Evolutionary conservation across 805 yeast species (phyloP).

Genomic region (Tetrapisispora iriomotensis): DNA sequence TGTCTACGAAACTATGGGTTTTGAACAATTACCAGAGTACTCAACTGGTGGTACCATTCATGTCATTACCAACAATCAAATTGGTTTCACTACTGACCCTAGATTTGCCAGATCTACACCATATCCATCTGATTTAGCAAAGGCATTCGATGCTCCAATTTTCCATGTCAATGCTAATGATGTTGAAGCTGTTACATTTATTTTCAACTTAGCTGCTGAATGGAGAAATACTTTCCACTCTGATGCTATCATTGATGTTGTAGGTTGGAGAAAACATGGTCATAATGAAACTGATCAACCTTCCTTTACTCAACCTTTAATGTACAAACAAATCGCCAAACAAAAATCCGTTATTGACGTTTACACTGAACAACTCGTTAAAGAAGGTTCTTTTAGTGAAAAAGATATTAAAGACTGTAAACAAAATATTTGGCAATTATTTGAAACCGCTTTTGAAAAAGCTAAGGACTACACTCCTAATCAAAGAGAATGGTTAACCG

Average conservation of each 20-base stretch:
- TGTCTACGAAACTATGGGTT: conserved; percentile 96
- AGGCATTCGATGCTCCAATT: conserved; percentile 93
- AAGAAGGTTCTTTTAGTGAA: conserved; percentile 81
- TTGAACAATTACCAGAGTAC: conserved; percentile 84
- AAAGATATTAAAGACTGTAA: conserved; percentile 93
- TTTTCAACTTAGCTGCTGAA: conserved; percentile 95
- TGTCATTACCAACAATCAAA: conserved; percentile 93
- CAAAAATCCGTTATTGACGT: conserved; percentile 83
- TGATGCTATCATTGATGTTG: conserved; percentile 92
- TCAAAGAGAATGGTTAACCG: conserved; percentile 94
- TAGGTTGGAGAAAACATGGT: conserved; percentile 97
- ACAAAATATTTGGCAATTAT: conserved; percentile 92
- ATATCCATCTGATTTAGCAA: conserved; percentile 96
- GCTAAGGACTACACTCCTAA: conserved; percentile 86
- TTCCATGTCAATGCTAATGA: conserved; percentile 99
- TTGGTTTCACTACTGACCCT: conserved; percentile 99
- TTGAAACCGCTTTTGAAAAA: conserved; percentile 83
- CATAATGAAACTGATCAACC: conserved; percentile 99
- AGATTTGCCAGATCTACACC: conserved; percentile 95
- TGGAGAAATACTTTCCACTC: conserved; percentile 96
- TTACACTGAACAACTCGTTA: conserved; percentile 68
- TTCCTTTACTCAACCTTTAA: conserved; percentile 93
- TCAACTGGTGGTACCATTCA: conserved; percentile 98
- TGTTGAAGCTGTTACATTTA: conserved; percentile 83
- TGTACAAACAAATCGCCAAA: conserved; percentile 86